Evolutionary conservation across 805 yeast genomes (phyloP).

Genomic region (Ogataea allantospora): DNA sequence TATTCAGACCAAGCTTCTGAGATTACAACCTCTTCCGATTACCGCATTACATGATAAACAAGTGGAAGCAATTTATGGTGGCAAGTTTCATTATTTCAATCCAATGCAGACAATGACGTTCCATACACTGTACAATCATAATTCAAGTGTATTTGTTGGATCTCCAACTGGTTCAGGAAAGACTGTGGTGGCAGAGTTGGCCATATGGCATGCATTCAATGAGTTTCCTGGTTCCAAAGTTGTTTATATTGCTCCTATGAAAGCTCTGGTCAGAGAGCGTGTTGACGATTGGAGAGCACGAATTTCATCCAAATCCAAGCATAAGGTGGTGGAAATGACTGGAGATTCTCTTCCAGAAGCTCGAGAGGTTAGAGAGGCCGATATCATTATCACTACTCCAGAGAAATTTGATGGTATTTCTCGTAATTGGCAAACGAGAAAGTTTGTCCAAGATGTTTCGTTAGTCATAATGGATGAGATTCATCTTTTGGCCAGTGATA

Average conservation of each 20-base stretch:
- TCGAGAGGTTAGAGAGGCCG: slow-evolving; percentile 61
- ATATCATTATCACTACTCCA: slow-evolving; percentile 78
- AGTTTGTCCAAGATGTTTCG: slow-evolving; percentile 71
- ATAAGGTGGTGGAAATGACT: slow-evolving; percentile 69
- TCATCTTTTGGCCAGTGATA: slow-evolving; percentile 77
- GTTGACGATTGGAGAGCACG: slow-evolving; percentile 75
- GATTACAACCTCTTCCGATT: slow-evolving; percentile 82
- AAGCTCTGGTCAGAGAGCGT: slow-evolving; percentile 79
- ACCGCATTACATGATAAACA: slow-evolving; percentile 69
- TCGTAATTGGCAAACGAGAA: slow-evolving; percentile 79
- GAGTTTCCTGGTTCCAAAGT: slow-evolving; percentile 78
- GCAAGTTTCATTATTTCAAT: slow-evolving; percentile 80
- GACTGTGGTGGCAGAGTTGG: slow-evolving; percentile 94
- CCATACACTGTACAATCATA: slow-evolving; percentile 79
- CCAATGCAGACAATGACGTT: slow-evolving; percentile 99
- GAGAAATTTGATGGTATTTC: slow-evolving; percentile 87
- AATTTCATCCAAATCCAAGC: slow-evolving; percentile 44
- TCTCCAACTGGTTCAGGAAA: slow-evolving; percentile 99
- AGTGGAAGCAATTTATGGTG: slow-evolving; percentile 65
- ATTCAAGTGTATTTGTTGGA: slow-evolving; percentile 84
- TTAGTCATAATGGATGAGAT: slow-evolving; percentile 84
- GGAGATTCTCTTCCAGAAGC: slow-evolving; percentile 82
- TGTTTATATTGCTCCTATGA: slow-evolving; percentile 88
- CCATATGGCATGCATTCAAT: slow-evolving; percentile 93
- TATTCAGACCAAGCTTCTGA: slow-evolving; percentile 73